Evolutionary conservation across 2,329 filamentous ascomycete genomes (phyloP), one percentile per base, ranked within the genome.

Genomic region (Ustulina deusta): DNA sequence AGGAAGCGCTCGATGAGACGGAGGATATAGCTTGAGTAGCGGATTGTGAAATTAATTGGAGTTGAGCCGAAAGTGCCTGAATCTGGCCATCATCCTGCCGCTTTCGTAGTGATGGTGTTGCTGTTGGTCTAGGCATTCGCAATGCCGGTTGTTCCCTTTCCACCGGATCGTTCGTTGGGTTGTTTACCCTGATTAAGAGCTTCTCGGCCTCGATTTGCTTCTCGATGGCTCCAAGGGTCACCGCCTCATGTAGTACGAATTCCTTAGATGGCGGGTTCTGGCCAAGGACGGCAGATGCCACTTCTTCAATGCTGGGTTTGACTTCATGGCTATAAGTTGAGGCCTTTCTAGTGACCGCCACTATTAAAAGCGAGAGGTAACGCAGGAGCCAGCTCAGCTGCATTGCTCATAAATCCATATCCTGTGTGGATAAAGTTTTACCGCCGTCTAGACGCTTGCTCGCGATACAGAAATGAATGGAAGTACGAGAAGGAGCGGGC

Each of bases 351-450:
- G 74, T 74, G 70, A 71, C 73, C 72, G 73, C 74, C 74, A 73
- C 73, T 72, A 74, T 73, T 61, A 76, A 69, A 59, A 77, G 67
- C 68, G 51, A 73, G n/a, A n/a, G n/a, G 67, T 61, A 75, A 71
- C 69, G 70, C 71, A 77, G 73, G 69, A 78, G 71, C 74, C 75
- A 66, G 76, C 73, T 76, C 74, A 73, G 73, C 69, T 72, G 68
- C 76, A 77, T 78, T 59, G 61, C 74, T 76, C 72, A 75, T 71
- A 61, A 63, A 69, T 66, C 75, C 76, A 78, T 76, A 70, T 61
- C 68, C 67, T 66, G 67, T 69, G 61, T 69, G 56, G 48, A 55
- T 62, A 66, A 34, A 20, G 54, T 70, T 20, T 52, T 59, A 38
- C 59, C 63, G 71, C 71, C 72, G 62, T 72, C 69, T 69, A 72